phyloP scores from a whole-genome alignment of 768 basidiomycete genomes.

The Pisolithus albus region DNA sequence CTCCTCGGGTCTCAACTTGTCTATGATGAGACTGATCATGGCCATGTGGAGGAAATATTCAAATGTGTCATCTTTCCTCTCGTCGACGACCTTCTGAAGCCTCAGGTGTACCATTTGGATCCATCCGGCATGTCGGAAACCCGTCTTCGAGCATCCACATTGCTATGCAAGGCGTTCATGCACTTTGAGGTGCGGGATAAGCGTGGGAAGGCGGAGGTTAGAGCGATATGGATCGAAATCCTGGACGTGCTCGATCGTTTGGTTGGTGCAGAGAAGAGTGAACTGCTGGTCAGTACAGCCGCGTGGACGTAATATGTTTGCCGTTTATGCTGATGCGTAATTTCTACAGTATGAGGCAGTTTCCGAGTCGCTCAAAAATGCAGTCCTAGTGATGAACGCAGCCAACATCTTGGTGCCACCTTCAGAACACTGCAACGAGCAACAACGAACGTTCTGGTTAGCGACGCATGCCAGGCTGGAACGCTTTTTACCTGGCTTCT shows the following conservation, averaged over 20 bases:
- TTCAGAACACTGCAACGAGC: conserved; percentile 46
- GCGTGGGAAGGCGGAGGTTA: conserved; percentile 52
- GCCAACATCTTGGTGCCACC: conserved; percentile 71
- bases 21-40: conserved; percentile 50
- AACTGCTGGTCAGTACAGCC: conserved; percentile 64
- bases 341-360: conserved; percentile 78
- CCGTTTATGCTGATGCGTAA: conserved; percentile 3
- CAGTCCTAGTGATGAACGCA: conserved; percentile 92
- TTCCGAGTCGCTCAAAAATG: conserved; percentile 95
- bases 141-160: conserved; percentile 76
- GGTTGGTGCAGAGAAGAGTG: conserved; percentile 79
- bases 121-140: conserved; percentile 89
- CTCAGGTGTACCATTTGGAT: conserved; percentile 72
- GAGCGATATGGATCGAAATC: conserved; percentile 81
- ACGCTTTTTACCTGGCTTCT: conserved; percentile 86
- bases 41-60: conserved; percentile 76
- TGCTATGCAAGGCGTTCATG: conserved; percentile 94
- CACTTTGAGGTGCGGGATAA: conserved; percentile 78
- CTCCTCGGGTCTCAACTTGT: conserved; percentile 71
- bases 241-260: conserved; percentile 83
- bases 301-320: neutral
- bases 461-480: conserved; percentile 84
- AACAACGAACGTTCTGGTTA: conserved; percentile 71
- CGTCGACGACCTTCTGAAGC: conserved; percentile 83
- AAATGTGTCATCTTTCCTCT: conserved; percentile 87